Percentiles rank a stretch among this genome's conserved stretches.
Conservation (phyloP, 2,329 filamentous ascomycete species). For the Keithomyces neogunnii region DNA sequence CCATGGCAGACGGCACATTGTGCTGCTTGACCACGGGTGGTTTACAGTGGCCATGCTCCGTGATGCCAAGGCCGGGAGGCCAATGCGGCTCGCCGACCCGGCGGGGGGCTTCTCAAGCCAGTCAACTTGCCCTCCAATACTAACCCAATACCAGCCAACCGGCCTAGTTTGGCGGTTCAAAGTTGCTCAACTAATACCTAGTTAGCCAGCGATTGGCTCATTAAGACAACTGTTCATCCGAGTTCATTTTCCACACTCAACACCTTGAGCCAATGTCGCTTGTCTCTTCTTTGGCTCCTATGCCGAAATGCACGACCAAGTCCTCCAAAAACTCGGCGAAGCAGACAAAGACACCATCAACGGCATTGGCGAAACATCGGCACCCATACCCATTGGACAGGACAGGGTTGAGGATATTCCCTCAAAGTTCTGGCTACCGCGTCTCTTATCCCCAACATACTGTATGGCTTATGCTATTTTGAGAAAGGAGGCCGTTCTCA, state of each 20-base stretch:
- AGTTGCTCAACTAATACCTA: too few species aligned
- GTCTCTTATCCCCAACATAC: slow-evolving; percentile 32
- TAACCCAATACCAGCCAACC: background rate
- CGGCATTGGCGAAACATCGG: slow-evolving; percentile 13
- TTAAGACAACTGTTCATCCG: too few species aligned
- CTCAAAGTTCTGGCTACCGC: background rate
- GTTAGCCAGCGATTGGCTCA: too few species aligned
- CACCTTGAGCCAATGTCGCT: too few species aligned
- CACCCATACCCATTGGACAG: background rate
- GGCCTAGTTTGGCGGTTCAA: too few species aligned
- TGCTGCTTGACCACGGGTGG: too few species aligned
- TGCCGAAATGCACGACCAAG: slow-evolving; percentile 21
- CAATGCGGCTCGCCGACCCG: slow-evolving; percentile 15
- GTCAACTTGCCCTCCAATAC: background rate
- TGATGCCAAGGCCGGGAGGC: too few species aligned
- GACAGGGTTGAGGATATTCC: background rate
- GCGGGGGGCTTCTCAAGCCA: background rate
- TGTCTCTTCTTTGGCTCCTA: slow-evolving; percentile 13
- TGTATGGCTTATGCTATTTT: slow-evolving; percentile 45
- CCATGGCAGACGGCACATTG: too few species aligned
- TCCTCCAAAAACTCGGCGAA: slow-evolving; percentile 17
- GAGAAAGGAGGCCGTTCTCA: slow-evolving; percentile 41
- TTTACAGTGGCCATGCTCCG: too few species aligned
- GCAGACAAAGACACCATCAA: slow-evolving; percentile 24
- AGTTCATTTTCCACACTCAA: too few species aligned